Evolutionary conservation across 2,329 filamentous ascomycete genomes (phyloP).

Genomic region (Fusarium nematophilum): DNA sequence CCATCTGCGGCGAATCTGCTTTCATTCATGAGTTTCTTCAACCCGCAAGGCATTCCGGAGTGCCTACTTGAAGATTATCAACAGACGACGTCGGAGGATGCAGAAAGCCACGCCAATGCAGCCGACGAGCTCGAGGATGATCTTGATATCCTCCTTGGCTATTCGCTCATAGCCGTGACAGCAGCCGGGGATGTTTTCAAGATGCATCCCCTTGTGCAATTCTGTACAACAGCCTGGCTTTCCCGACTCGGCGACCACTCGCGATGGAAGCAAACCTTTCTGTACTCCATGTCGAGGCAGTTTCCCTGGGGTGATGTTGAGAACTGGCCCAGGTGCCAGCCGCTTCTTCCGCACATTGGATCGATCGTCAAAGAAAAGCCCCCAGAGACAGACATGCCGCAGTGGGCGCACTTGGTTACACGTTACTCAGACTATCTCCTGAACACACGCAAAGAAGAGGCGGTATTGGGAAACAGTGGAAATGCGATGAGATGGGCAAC

Average conservation of each 20-base stretch:
- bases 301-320: neutral
- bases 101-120: neutral
- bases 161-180: neutral
- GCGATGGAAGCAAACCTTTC: neutral
- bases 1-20: constrained; percentile 7
- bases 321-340: neutral
- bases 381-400: neutral
- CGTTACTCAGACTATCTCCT: too few species aligned
- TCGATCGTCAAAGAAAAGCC: neutral
- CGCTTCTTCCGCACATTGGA: neutral
- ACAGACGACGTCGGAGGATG: neutral
- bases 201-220: constrained; percentile 7
- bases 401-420: neutral
- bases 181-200: neutral
- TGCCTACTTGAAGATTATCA: neutral
- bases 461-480: too few species aligned
- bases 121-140: neutral
- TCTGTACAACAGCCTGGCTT: constrained; percentile 3
- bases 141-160: neutral
- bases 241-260: neutral
- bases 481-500: neutral
- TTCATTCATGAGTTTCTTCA: constrained; percentile 23
- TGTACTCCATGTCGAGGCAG: neutral
- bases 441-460: too few species aligned
- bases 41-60: constrained; percentile 2